Base-by-base conservation (phyloP, 495 filamentous ascomycete genomes). In the Durotheca rogersii region DNA sequence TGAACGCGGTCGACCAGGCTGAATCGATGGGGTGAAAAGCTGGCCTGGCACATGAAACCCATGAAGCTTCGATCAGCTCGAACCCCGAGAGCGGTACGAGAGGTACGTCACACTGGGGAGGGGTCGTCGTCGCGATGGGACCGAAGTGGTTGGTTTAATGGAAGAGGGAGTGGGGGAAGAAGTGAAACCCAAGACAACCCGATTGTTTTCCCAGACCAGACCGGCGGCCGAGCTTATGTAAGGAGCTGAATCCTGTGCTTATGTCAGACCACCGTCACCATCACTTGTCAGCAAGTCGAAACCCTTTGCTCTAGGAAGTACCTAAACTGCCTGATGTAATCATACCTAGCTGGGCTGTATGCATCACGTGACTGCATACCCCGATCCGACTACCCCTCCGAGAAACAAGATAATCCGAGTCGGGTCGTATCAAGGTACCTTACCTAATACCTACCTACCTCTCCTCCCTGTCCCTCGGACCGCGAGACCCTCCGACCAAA, bases 81-180 rank as follows among this genome's bases (percentile, higher is more conserved):
- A 18, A 39, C 23, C 23, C 23, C n/a, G n/a, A n/a, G 9, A 27
- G 23, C 4, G 4, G 9, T 27, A 4, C 23, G 9, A 9, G 4
- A 27, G 4, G 15, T 52, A 58, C 55, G 55, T 58, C 55, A 58
- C 49, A 18, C 48, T 25, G 14, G 47, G 36, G 55, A 58, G 55
- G 49, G 55, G 55, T 56, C 31, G 14, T 34, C 23, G 3, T 40
- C 27, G 48, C 39, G n/a, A 48, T 53, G 48, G 44, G 49, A n/a
- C 36, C 25, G 18, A 19, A 17, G 4, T 15, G 20, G 41, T 35
- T 20, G 14, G 21, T 40, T 41, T 16, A 50, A 45, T 30, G 30
- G 48, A 39, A 46, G n/a, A n/a, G n/a, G n/a, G n/a, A n/a, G n/a
- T n/a, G n/a, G n/a, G n/a, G n/a, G n/a, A n/a, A n/a, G n/a, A n/a